Conservation (phyloP, 2,329 filamentous ascomycete species). For the Tolypocladium ophioglossoides region DNA sequence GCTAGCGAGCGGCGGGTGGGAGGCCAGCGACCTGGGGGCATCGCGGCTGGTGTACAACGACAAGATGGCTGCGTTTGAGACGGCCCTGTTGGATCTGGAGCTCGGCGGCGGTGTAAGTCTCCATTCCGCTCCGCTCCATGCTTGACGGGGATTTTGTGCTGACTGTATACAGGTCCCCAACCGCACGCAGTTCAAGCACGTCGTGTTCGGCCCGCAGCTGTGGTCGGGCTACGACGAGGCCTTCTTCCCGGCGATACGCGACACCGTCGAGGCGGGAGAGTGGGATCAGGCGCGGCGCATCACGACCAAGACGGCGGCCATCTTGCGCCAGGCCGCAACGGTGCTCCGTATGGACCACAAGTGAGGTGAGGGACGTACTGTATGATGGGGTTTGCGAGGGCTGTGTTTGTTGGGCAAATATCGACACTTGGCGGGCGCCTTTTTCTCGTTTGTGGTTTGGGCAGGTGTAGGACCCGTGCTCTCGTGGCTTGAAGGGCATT, state of each 20-base stretch:
- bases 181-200: slow-evolving; percentile 87
- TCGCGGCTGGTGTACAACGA: slow-evolving; percentile 68
- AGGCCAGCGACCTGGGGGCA: slow-evolving; percentile 56
- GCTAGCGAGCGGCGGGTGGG: slow-evolving; percentile 62
- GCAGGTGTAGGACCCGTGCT: not conserved
- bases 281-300: slow-evolving; percentile 58
- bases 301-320: slow-evolving; percentile 60
- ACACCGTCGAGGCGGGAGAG: slow-evolving; percentile 62
- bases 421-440: slow-evolving; percentile 2
- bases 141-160: not conserved
- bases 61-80: slow-evolving; percentile 73
- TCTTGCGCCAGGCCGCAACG: slow-evolving; percentile 50
- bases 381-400: not conserved
- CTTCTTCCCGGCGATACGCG: slow-evolving; percentile 63
- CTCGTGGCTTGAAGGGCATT: slow-evolving; percentile 9
- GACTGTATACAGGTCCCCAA: slow-evolving; percentile 54
- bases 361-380: not conserved
- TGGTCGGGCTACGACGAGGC: slow-evolving; percentile 44
- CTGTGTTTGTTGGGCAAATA: not conserved
- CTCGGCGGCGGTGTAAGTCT: slow-evolving; percentile 61
- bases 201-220: slow-evolving; percentile 73
- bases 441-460: slow-evolving; percentile 4
- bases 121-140: not conserved
- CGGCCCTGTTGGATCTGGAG: slow-evolving; percentile 67
- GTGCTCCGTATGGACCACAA: slow-evolving; percentile 17